phyloP scores from a whole-genome alignment of 2,329 filamentous ascomycete genomes.

The Aspergillus texensis region DNA sequence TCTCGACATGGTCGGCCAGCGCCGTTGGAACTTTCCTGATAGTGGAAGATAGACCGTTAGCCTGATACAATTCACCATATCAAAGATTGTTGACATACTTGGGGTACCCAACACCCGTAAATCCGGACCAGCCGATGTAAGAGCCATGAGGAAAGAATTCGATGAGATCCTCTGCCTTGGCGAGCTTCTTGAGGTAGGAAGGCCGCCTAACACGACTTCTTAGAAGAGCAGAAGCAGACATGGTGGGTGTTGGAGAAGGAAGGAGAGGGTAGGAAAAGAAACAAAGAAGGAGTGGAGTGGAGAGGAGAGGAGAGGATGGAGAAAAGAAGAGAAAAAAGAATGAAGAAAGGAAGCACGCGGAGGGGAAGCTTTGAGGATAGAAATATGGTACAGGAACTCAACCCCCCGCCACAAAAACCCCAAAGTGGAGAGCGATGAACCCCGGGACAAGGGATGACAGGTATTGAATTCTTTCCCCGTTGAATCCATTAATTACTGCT shows the following conservation, averaged over 20 bases:
- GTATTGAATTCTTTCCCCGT: background rate
- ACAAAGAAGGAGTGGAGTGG: constrained; percentile 5
- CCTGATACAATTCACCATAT: background rate
- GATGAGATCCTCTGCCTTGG: constrained; percentile 76
- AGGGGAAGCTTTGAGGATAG: constrained; percentile 13
- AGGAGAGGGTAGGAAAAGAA: constrained; percentile 12
- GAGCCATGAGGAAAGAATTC: constrained; percentile 79
- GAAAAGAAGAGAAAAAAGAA: constrained; percentile 12
- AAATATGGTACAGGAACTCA: constrained; percentile 18
- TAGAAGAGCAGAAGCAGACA: constrained; percentile 70
- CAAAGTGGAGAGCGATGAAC: constrained; percentile 1
- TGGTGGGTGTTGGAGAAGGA: constrained; percentile 24
- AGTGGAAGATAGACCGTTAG: background rate
- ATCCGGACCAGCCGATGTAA: constrained; percentile 91
- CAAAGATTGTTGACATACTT: constrained; percentile 61
- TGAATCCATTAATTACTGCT: background rate
- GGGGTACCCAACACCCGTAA: constrained; percentile 87
- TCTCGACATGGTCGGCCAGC: constrained; percentile 84
- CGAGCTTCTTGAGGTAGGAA: constrained; percentile 78
- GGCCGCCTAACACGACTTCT: constrained; percentile 75
- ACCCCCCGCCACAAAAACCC: constrained; percentile 11
- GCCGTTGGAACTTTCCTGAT: constrained; percentile 77
- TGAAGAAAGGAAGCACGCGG: constrained; percentile 9
- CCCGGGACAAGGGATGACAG: constrained; percentile 13
- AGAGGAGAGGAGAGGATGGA: background rate